These are phyloP conservation scores for Bruguiera parviflora DNA, from an alignment of 345 rosid species.

Conservation along the genomic window DNA sequence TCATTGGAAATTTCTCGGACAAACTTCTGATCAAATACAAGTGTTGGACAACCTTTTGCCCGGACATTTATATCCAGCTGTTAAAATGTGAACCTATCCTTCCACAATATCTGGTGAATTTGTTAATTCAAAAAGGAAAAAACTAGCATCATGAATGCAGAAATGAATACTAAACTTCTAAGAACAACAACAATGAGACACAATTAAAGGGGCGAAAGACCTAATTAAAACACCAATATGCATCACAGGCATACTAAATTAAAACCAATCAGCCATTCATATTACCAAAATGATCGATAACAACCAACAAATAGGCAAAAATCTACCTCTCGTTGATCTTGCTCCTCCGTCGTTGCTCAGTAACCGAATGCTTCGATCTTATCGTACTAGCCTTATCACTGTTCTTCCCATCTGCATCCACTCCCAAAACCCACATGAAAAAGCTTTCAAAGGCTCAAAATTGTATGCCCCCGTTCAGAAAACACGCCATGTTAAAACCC, in stretches of 20 bases:
- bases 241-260: no score
- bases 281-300: not conserved
- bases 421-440: conserved; percentile 10
- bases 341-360: conserved; percentile 93
- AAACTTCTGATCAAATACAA: no score
- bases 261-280: not conserved
- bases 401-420: conserved; percentile 61
- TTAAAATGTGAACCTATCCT: no score
- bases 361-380: conserved; percentile 93
- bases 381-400: conserved; percentile 67
- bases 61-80: no score
- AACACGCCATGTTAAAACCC: not conserved
- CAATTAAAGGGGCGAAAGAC: not conserved
- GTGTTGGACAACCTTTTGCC: no score
- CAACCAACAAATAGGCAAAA: conserved; percentile 26
- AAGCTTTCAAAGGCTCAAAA: not conserved
- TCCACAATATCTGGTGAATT: no score
- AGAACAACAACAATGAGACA: no score
- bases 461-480: not conserved
- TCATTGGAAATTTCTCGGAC: no score
- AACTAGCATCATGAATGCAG: no score
- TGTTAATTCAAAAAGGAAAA: no score
- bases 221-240: not conserved
- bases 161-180: no score
- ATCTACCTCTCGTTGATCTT: conserved; percentile 78